These are phyloP conservation scores for Wickerhamiella slavikovae DNA, from an alignment of 805 yeast genomes.

Conservation along the genomic window DNA sequence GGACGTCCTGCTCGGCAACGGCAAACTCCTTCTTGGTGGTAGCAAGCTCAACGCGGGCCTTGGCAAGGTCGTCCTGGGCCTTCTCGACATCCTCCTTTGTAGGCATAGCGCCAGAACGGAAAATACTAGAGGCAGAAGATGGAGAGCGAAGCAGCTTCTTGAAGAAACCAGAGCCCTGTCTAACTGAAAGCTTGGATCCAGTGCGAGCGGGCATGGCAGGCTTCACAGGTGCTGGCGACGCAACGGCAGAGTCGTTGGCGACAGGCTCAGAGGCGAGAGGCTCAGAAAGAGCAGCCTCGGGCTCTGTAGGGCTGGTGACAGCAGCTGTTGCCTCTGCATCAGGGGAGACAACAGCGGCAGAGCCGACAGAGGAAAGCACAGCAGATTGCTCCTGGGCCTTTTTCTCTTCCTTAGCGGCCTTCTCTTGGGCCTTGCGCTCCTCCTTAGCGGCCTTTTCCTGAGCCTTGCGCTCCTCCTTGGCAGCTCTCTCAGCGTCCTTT, in stretches of 20 bases:
- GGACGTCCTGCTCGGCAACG: constrained; percentile 1
- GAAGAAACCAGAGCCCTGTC: no score
- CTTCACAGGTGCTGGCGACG: not conserved
- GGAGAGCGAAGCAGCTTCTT: not conserved
- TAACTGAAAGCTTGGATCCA: no score
- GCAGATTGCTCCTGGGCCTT: constrained; percentile 7
- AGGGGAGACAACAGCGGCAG: no score
- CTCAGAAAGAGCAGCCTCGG: constrained; percentile 4
- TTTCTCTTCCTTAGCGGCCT: constrained; percentile 4
- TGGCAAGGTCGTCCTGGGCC: constrained; percentile 3
- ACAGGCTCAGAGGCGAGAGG: not conserved
- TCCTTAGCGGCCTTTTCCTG: constrained; percentile 17
- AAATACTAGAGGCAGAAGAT: not conserved
- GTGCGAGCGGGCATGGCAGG: not conserved
- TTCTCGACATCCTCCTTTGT: constrained; percentile 1
- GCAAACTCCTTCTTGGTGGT: constrained; percentile 1
- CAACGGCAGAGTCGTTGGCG: constrained; percentile 1
- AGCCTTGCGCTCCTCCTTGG: constrained; percentile 20
- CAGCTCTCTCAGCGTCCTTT: constrained; percentile 10
- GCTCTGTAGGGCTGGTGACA: no score
- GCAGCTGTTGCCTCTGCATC: constrained; percentile 2
- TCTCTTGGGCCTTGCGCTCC: constrained; percentile 6
- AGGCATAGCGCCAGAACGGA: constrained; percentile 1
- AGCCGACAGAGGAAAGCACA: constrained; percentile 1
- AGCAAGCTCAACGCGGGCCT: constrained; percentile 1